Evolutionary conservation across 352 stramenopile genomes (phyloP).

Genomic region (Pythium volutum): DNA sequence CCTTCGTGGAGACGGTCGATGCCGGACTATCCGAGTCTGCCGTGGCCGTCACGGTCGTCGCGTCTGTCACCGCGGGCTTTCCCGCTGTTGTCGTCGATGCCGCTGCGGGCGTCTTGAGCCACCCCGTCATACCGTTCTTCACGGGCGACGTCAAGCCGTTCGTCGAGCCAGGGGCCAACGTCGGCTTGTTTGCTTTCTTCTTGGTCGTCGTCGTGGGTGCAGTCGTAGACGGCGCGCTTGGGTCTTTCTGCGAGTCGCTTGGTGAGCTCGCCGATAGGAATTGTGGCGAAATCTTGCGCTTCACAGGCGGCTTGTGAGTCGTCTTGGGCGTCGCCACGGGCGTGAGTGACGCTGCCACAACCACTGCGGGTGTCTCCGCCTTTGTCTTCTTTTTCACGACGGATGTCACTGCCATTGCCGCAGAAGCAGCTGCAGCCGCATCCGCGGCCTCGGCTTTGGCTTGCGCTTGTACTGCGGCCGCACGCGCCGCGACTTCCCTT

Average conservation of each 20-base stretch:
- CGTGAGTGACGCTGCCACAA: neutral
- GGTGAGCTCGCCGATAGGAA: conserved; percentile 1
- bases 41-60: neutral
- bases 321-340: neutral
- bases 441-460: neutral
- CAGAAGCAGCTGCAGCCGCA: neutral
- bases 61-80: too few relatives aligned
- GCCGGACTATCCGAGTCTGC: neutral
- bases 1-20: neutral
- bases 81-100: neutral
- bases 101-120: conserved; percentile 19
- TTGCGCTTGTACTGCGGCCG: neutral
- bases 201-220: neutral
- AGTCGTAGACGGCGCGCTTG: neutral
- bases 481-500: conserved; percentile 10
- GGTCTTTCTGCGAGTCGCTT: neutral
- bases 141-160: conserved; percentile 8
- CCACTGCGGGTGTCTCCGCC: neutral
- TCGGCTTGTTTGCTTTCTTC: conserved; percentile 6
- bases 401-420: neutral
- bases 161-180: too few relatives aligned
- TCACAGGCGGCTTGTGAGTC: conserved; percentile 20
- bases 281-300: conserved; percentile 23
- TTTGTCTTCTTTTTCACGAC: conserved; percentile 15
- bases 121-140: conserved; percentile 21